Evolutionary conservation across 192 early-diverging fungal species (phyloP).

Genomic region (Haplosporangium gracile): DNA sequence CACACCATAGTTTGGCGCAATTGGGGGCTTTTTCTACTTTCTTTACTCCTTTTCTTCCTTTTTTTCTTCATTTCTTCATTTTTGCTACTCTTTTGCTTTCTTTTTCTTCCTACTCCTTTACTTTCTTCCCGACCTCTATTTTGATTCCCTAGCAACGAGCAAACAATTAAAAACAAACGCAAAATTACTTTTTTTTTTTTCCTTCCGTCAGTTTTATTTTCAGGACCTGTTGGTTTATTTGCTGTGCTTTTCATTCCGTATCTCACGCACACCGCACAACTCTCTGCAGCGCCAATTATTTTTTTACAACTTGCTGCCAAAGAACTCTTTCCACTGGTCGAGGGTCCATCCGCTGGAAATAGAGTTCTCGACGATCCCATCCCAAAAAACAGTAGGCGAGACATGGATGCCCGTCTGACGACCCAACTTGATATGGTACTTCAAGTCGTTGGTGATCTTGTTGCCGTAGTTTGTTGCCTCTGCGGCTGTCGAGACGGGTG

Average conservation of each 20-base stretch:
- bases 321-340: constrained; percentile 74
- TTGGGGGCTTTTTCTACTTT: background rate
- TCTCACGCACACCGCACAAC: too few relatives aligned
- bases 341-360: constrained; percentile 78
- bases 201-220: background rate
- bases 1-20: background rate
- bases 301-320: constrained; percentile 51
- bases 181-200: background rate
- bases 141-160: background rate
- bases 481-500: constrained; percentile 45
- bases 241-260: too few relatives aligned
- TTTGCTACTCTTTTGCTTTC: background rate
- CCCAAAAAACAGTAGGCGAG: constrained; percentile 78
- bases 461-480: constrained; percentile 74
- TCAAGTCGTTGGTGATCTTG: constrained; percentile 76
- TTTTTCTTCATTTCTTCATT: background rate
- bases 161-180: background rate
- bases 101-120: background rate
- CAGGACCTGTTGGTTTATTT: background rate
- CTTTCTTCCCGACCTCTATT: background rate
- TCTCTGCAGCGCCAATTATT: too few relatives aligned
- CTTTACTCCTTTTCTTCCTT: background rate
- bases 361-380: constrained; percentile 73
- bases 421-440: constrained; percentile 74
- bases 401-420: constrained; percentile 84